Percentiles rank a stretch among this genome's conserved stretches.
These are phyloP conservation scores for Cryphonectria carpinicola DNA, from an alignment of 2,329 filamentous ascomycete genomes.

Conservation along the genomic window DNA sequence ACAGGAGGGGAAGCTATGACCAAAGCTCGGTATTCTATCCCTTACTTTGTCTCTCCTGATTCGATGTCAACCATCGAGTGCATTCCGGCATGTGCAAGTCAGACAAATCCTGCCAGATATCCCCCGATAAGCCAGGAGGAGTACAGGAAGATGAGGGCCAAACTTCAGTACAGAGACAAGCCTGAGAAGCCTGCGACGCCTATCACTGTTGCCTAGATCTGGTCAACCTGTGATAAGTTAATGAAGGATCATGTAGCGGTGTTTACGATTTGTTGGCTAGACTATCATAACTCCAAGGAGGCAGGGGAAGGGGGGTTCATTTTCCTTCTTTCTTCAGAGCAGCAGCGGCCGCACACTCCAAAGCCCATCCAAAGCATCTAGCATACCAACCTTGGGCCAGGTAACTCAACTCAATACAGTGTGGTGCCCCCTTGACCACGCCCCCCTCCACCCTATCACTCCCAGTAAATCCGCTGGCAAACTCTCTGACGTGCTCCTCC, in stretches of 20 bases:
- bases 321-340: not conserved
- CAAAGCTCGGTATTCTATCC: slow-evolving; percentile 57
- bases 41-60: slow-evolving; percentile 60
- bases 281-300: not conserved
- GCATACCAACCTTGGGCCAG: slow-evolving; percentile 24
- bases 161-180: slow-evolving; percentile 26
- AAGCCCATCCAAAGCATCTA: slow-evolving; percentile 21
- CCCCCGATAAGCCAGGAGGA: slow-evolving; percentile 39
- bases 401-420: slow-evolving; percentile 26
- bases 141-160: slow-evolving; percentile 27
- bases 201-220: not conserved
- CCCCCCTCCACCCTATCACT: slow-evolving; percentile 31
- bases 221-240: not conserved
- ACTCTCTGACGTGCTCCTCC: slow-evolving; percentile 29
- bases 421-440: slow-evolving; percentile 20
- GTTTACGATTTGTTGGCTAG: not conserved
- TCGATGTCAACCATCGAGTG: slow-evolving; percentile 54
- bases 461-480: slow-evolving; percentile 25
- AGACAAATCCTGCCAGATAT: slow-evolving; percentile 50
- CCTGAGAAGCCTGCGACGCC: slow-evolving; percentile 5
- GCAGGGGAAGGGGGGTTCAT: no score
- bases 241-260: not conserved
- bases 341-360: slow-evolving; percentile 20
- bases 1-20: slow-evolving; percentile 15
- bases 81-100: slow-evolving; percentile 49